Percentiles rank a stretch among this genome's conserved stretches.
These are phyloP conservation scores for Melaleuca alternifolia DNA, from an alignment of 345 rosid species.

Conservation along the genomic window DNA sequence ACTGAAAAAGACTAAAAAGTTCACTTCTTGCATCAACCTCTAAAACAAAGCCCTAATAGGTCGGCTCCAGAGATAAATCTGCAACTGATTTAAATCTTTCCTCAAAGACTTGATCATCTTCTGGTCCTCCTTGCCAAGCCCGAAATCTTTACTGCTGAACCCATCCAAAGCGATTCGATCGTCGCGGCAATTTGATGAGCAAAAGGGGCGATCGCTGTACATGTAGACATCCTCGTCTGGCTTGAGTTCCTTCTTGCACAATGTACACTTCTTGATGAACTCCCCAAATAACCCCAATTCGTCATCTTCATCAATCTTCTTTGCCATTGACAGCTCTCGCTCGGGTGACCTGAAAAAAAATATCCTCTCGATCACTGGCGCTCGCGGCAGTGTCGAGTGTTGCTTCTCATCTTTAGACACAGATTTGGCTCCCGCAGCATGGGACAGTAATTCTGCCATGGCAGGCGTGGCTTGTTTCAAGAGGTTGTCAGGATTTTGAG, in stretches of 20 bases:
- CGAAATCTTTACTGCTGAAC: background rate
- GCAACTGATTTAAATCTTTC: background rate
- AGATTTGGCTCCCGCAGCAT: no score
- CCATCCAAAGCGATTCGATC: constrained; percentile 19
- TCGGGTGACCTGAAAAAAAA: no score
- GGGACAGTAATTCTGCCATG: no score
- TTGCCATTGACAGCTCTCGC: no score
- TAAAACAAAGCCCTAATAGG: background rate
- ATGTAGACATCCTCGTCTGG: constrained; percentile 2
- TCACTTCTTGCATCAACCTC: background rate
- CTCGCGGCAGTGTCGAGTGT: no score
- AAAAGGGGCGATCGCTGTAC: constrained; percentile 24
- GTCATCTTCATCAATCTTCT: background rate
- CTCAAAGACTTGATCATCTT: background rate
- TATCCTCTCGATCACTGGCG: no score
- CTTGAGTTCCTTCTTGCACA: constrained; percentile 19
- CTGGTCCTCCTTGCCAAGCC: background rate
- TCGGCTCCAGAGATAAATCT: background rate
- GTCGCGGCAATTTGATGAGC: constrained; percentile 18
- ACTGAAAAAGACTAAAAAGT: background rate
- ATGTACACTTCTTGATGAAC: constrained; percentile 13
- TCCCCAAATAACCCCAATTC: constrained; percentile 3
- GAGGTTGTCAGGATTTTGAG: no score
- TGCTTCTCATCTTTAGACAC: no score
- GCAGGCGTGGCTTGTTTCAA: no score